phyloP scores from a whole-genome alignment of 495 filamentous ascomycete genomes.

The Hypoxylon crocopeplum region DNA sequence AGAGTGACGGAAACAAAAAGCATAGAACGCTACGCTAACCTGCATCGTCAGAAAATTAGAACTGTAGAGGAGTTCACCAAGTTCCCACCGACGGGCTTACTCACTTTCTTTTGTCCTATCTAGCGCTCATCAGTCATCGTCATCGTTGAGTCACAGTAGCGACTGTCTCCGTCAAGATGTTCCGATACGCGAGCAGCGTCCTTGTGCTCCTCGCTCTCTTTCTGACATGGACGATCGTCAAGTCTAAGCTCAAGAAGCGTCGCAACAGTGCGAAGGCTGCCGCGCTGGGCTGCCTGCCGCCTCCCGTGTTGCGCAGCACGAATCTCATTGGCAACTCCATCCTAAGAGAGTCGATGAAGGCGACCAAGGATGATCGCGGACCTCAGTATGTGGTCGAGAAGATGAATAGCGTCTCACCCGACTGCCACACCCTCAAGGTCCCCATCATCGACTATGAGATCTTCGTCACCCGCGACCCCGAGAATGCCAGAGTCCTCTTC shows the following conservation, averaged over 20 bases:
- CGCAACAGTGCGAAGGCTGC: conserved; percentile 36
- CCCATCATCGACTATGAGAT: conserved; percentile 44
- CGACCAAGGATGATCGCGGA: conserved; percentile 41
- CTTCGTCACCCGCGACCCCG: conserved; percentile 64
- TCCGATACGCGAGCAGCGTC: conserved; percentile 10
- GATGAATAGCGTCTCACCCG: conserved; percentile 33
- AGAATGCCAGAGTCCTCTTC: conserved; percentile 69
- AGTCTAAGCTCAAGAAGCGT: conserved; percentile 36
- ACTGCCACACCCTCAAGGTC: conserved; percentile 35
- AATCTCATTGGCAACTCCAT: conserved; percentile 43
- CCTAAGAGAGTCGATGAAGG: conserved; percentile 38
- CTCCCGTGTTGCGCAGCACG: conserved; percentile 39
- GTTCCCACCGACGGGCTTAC: too few species aligned
- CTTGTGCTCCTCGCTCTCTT: conserved; percentile 16
- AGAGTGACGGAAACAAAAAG: neutral
- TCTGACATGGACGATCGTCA: conserved; percentile 12
- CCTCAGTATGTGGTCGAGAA: conserved; percentile 38
- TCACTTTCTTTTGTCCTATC: too few species aligned
- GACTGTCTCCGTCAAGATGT: conserved; percentile 9
- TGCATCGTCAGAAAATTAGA: too few species aligned
- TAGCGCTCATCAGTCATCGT: too few species aligned
- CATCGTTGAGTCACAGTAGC: neutral
- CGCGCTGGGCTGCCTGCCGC: conserved; percentile 37
- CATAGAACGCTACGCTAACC: neutral
- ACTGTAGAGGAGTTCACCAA: too few species aligned